Conservation (phyloP, 2,329 filamentous ascomycete species). For the Westerdykella ornata region DNA sequence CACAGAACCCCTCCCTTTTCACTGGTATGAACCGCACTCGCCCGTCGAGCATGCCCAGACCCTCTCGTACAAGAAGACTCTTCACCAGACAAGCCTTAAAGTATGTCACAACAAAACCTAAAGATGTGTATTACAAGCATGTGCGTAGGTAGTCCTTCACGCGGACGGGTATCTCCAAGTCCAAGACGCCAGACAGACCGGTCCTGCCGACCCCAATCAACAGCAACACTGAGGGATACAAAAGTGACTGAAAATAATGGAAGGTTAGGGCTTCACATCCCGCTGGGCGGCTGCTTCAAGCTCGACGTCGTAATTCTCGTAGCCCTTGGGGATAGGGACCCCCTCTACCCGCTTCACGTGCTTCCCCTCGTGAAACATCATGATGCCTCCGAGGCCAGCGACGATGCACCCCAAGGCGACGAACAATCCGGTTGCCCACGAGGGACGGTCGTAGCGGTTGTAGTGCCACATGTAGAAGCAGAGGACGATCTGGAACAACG, state of each 20-base stretch:
- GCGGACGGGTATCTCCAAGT: too few species aligned
- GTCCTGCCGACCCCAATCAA: too few species aligned
- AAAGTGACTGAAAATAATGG: background rate
- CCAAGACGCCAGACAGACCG: too few species aligned
- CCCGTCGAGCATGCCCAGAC: too few species aligned
- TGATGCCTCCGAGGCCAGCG: slow-evolving; percentile 60
- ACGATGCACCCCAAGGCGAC: slow-evolving; percentile 67
- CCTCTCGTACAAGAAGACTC: too few species aligned
- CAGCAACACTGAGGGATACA: too few species aligned
- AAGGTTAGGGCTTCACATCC: slow-evolving; percentile 2
- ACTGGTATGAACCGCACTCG: too few species aligned
- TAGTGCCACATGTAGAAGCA: slow-evolving; percentile 79
- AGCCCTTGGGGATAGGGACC: slow-evolving; percentile 27
- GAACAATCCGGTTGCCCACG: slow-evolving; percentile 73
- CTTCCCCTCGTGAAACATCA: slow-evolving; percentile 64
- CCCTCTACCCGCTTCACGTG: slow-evolving; percentile 36
- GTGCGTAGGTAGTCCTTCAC: too few species aligned
- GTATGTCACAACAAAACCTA: too few species aligned
- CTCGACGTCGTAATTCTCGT: slow-evolving; percentile 6
- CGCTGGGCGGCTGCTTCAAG: slow-evolving; percentile 20
- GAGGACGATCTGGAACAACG: slow-evolving; percentile 65
- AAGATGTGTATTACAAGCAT: too few species aligned
- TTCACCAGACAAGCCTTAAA: too few species aligned
- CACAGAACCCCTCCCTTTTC: too few species aligned
- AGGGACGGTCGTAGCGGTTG: slow-evolving; percentile 65